Evolutionary conservation across 768 basidiomycete species (phyloP), one percentile per base, ranked within the genome.

Genomic region (Russula foetens): DNA sequence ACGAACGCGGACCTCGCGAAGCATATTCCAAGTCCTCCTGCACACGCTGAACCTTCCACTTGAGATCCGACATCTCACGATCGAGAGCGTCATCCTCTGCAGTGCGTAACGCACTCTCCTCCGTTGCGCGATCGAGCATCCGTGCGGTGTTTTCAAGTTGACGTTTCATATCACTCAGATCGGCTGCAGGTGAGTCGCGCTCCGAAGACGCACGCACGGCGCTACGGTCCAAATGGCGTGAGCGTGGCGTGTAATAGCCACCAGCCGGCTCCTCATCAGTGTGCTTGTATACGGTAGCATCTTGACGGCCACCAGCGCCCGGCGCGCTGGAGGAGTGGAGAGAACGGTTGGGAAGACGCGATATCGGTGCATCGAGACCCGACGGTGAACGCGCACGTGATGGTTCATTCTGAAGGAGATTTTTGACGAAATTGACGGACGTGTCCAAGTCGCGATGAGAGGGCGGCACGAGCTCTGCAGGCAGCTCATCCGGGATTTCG

Each of bases 231-330:
- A 99, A 75, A 69, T 97, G 94, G 0, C 97, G 82, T 11, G 81
- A 82, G 9, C 82, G 81, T 2, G 92, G 84, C 68, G 88, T 85
- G 76, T 98, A 98, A 54, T 86, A 83, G 3, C 82, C 79, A 46
- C 81, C 78, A 1, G 80, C 74, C 4, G 83, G 81, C 44, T 79
- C 79, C 7, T 77, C 78, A 28, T 79, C 79, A 44, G 81, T 79
- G 74, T 97, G 89, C 67, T 90, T 90, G 77, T 97, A 99, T 35
- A 92, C 87, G 0, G 92, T 90, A 2, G 93, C 97, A 70, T 99
- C 97, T 63, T 85, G 84, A 12, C 88, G 81, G 5, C 79, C 77
- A 2, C 83, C 79, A 8, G 84, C 83, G 17, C 79, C 72, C 4
- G 80, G 74, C 2, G 83, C 74, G 7, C 79, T 75, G 12, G 78